phyloP scores from a whole-genome alignment of 2,329 filamentous ascomycete species.

The Magnaporthiopsis poae region DNA sequence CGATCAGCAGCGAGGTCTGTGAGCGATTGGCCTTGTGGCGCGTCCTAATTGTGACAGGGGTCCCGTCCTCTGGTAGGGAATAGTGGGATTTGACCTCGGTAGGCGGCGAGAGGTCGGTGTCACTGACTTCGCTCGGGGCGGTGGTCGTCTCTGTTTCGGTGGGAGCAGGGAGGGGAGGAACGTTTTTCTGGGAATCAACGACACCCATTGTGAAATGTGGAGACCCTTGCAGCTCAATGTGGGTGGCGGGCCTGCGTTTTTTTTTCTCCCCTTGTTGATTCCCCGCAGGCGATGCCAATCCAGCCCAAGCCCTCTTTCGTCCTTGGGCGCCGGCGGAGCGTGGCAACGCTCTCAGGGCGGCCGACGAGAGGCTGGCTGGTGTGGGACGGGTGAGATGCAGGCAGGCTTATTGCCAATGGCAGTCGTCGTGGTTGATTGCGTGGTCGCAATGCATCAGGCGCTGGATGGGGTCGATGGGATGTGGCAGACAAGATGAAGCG shows the following conservation, averaged over 20 bases:
- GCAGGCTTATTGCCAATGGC: neutral
- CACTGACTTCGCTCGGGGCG: conserved; percentile 40
- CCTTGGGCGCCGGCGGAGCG: neutral
- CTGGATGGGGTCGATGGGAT: neutral
- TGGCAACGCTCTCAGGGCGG: neutral
- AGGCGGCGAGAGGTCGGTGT: conserved; percentile 59
- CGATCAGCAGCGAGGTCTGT: conserved; percentile 84
- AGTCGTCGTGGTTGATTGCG: neutral
- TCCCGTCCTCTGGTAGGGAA: conserved; percentile 76
- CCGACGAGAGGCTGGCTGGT: neutral
- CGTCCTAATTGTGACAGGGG: conserved; percentile 84
- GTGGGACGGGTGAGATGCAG: no score
- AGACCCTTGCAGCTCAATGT: conserved; percentile 7
- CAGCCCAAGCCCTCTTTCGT: neutral
- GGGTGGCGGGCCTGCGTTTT: neutral
- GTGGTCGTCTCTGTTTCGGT: conserved; percentile 58
- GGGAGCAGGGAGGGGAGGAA: conserved; percentile 64
- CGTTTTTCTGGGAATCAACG: conserved; percentile 40
- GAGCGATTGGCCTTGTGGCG: conserved; percentile 53
- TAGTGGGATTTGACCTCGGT: conserved; percentile 65
- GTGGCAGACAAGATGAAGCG: neutral
- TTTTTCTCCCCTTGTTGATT: neutral
- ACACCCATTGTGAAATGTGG: conserved; percentile 16
- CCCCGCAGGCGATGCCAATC: neutral
- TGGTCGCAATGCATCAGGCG: neutral